Evolutionary conservation across 352 stramenopile genomes (phyloP), one percentile per base, ranked within the genome.

Genomic region (Lagenidium sp.): DNA sequence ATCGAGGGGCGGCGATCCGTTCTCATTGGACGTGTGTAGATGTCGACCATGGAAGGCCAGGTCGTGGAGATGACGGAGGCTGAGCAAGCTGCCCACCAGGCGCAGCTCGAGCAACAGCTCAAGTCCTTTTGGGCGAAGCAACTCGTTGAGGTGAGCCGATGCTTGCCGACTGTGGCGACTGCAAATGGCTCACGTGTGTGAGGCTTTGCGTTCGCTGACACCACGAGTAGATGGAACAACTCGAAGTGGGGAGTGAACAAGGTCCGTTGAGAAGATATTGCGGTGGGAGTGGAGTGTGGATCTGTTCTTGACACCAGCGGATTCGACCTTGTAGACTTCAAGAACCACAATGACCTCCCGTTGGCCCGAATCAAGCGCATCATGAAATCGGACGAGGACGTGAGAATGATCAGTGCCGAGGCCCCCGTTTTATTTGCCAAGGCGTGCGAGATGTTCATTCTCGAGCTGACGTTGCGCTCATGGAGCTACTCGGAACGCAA

Each of bases 271-370:
- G 28, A 19, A 44, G 11, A 5, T n/a, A 7, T 26, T 34, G 32
- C 21, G 6, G n/a, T n/a, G n/a, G n/a, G n/a, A n/a, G n/a, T n/a
- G n/a, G n/a, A n/a, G n/a, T n/a, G n/a, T n/a, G n/a, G n/a, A n/a
- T n/a, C n/a, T n/a, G n/a, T n/a, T n/a, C n/a, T n/a, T n/a, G n/a
- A n/a, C n/a, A n/a, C n/a, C n/a, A n/a, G n/a, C n/a, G n/a, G n/a
- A n/a, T n/a, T n/a, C n/a, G n/a, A n/a, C n/a, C n/a, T 13, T 1
- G 18, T 44, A 92, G 80, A 99, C 53, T 99, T 99, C 51, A 99
- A 99, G 76, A 99, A 97, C 58, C 96, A 99, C 81, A 99, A 99
- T 63, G 96, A 99, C 65, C 74, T 99, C 36, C 96, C 96, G 13
- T 65, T 99, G 36, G 96, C 96, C 16, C 79, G 96, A 30, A 99